Evolutionary conservation across 2,329 filamentous ascomycete species (phyloP), one percentile per base, ranked within the genome.

Genomic region (Penicillium digitatum): DNA sequence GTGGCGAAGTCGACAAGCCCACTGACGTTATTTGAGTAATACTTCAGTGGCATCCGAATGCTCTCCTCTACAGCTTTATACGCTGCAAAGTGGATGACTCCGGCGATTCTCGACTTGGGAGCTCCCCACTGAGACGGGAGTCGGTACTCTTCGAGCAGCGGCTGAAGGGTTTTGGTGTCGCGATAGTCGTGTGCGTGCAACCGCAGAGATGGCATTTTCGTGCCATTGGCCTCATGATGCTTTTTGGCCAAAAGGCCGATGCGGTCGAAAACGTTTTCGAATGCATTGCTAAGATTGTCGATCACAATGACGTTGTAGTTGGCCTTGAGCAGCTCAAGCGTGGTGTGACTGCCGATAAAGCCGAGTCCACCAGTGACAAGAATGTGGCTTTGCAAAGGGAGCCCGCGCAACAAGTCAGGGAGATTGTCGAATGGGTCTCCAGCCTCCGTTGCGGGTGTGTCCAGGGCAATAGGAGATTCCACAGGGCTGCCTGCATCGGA

Each of bases 81-180:
- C 1, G 85, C 85, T 14, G 85, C 85, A 61, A 87, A 87, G 65
- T 88, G 85, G 54, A 88, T 86, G n/a, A 87, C 83, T 0, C 83
- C 84, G 0, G 75, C 73, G 57, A 87, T 85, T 29, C 73, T 77
- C 3, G 82, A 84, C 49, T 69, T 69, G 18, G 74, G 67, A 14
- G 66, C 59, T 24, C 67, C 65, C 70, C 71, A 70, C 51, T 68
- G 54, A 40, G 69, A 66, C 37, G 65, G 49, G 58, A 68, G 46
- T 34, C 62, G 69, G 62, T 81, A 79, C 51, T 72, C 71, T 18
- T 76, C 66, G 43, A 81, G 69, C 24, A 81, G 64, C 10, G 68
- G 60, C 44, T 69, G 69, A 64, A 82, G 76, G 35, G 72, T 63
- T 20, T 68, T 65, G 31, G 71, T 75, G 57, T 76, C 70, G 38